Evolutionary conservation across 2,329 filamentous ascomycete species (phyloP).

Genomic region (Nannizziopsis barbatae): DNA sequence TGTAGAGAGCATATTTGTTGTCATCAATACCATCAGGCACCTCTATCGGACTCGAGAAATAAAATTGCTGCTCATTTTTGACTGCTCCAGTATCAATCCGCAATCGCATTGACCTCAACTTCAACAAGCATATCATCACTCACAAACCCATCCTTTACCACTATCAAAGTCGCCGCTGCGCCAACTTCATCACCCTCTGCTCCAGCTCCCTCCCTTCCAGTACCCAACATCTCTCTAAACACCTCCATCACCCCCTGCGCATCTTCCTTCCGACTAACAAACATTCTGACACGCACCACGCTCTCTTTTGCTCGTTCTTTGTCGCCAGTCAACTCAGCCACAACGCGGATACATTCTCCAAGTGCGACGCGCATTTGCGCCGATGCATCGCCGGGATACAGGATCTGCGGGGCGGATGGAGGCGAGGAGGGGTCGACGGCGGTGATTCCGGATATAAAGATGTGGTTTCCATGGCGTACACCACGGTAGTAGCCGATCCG

Average conservation of each 20-base stretch:
- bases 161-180: conserved; percentile 30
- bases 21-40: neutral
- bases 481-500: conserved; percentile 32
- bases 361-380: conserved; percentile 25
- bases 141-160: conserved; percentile 29
- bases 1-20: neutral
- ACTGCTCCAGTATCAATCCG: conserved; percentile 3
- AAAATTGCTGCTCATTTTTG: no score
- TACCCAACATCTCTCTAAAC: conserved; percentile 14
- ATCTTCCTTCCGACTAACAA: conserved; percentile 16
- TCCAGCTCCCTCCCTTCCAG: conserved; percentile 17
- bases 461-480: conserved; percentile 26
- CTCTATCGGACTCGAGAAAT: neutral
- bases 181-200: conserved; percentile 20
- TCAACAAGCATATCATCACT: conserved; percentile 20
- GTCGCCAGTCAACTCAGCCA: conserved; percentile 19
- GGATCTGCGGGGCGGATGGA: conserved; percentile 21
- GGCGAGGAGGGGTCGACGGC: conserved; percentile 28
- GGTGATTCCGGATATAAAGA: conserved; percentile 33
- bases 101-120: conserved; percentile 31
- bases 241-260: conserved; percentile 12
- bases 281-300: conserved; percentile 30
- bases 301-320: conserved; percentile 22
- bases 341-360: conserved; percentile 23
- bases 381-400: conserved; percentile 25